These are phyloP conservation scores for Dittrichia graveolens DNA, from an alignment of 129 eudicot species.

Conservation along the genomic window DNA sequence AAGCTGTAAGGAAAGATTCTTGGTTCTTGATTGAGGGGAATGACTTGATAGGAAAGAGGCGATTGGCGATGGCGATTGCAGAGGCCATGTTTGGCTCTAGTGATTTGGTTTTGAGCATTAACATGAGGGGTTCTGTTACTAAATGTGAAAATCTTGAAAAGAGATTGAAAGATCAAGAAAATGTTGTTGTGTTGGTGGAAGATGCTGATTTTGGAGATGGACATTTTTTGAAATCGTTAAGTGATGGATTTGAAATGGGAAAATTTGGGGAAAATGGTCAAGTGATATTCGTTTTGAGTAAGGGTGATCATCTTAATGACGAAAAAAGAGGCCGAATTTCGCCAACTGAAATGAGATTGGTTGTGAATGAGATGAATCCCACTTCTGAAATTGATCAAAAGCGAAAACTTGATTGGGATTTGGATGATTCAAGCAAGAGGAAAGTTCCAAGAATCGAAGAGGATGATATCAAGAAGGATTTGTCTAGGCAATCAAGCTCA, in stretches of 20 bases:
- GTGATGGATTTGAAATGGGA: conserved; percentile 47
- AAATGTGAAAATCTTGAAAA: conserved; percentile 43
- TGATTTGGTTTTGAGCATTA: conserved; percentile 49
- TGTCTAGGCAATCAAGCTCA: conserved; percentile 58
- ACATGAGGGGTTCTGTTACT: conserved; percentile 36
- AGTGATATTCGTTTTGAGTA: conserved; percentile 52
- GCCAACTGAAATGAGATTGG: conserved; percentile 51
- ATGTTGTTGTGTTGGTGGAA: conserved; percentile 63
- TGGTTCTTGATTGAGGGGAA: conserved; percentile 70
- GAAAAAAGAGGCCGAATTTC: conserved; percentile 32
- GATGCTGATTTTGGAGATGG: conserved; percentile 66
- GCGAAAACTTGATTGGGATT: conserved; percentile 68
- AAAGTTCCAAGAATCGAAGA: conserved; percentile 55
- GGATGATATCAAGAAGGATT: conserved; percentile 46
- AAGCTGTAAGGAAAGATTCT: conserved; percentile 32
- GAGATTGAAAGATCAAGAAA: conserved; percentile 53
- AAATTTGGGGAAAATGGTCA: conserved; percentile 36
- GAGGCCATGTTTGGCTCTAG: conserved; percentile 61
- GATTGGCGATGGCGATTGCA: conserved; percentile 61
- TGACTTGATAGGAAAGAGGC: conserved; percentile 63
- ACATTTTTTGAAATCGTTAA: conserved; percentile 45
- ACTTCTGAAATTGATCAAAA: conserved; percentile 40
- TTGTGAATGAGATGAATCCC: conserved; percentile 38
- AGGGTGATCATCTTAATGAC: conserved; percentile 35
- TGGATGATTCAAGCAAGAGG: conserved; percentile 34